Evolutionary conservation across 164 flowering plant genomes (phyloP).

Genomic region (Platanus orientalis): DNA sequence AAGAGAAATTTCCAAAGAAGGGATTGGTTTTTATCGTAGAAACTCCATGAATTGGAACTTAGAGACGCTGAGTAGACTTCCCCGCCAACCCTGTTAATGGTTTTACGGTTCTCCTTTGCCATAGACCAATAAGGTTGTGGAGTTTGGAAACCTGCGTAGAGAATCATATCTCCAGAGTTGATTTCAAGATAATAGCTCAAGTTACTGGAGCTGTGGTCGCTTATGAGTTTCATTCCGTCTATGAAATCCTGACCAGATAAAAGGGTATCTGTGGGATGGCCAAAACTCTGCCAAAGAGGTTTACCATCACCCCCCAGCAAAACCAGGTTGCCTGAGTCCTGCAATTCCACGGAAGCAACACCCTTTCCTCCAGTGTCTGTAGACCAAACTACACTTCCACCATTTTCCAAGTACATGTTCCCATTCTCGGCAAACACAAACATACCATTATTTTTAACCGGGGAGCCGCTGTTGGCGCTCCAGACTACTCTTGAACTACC

Average conservation of each 20-base stretch:
- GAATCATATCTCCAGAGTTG: conserved; percentile 41
- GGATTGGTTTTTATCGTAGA: conserved; percentile 27
- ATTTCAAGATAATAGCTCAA: conserved; percentile 29
- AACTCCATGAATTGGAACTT: conserved; percentile 42
- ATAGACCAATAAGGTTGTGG: conserved; percentile 58
- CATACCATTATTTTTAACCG: conserved; percentile 33
- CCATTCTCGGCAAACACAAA: conserved; percentile 46
- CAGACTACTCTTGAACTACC: conserved; percentile 36
- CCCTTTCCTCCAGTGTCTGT: conserved; percentile 37
- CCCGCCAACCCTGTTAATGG: conserved; percentile 19
- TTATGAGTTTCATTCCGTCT: conserved; percentile 41
- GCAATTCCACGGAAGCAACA: conserved; percentile 35
- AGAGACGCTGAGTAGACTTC: conserved; percentile 31
- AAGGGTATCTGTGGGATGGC: conserved; percentile 53
- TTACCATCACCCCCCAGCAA: conserved; percentile 25
- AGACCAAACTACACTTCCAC: conserved; percentile 34
- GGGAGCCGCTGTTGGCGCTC: conserved; percentile 50
- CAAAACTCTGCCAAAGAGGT: conserved; percentile 56
- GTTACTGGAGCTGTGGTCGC: conserved; percentile 25
- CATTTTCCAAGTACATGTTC: conserved; percentile 29
- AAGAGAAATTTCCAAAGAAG: conserved; percentile 41
- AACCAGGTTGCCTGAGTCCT: conserved; percentile 46
- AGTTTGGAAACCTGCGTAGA: conserved; percentile 38
- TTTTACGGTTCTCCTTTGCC: conserved; percentile 33
- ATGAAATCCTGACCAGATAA: conserved; percentile 39